Conservation (phyloP, 345 rosid genomes). For the Salix exigua region DNA sequence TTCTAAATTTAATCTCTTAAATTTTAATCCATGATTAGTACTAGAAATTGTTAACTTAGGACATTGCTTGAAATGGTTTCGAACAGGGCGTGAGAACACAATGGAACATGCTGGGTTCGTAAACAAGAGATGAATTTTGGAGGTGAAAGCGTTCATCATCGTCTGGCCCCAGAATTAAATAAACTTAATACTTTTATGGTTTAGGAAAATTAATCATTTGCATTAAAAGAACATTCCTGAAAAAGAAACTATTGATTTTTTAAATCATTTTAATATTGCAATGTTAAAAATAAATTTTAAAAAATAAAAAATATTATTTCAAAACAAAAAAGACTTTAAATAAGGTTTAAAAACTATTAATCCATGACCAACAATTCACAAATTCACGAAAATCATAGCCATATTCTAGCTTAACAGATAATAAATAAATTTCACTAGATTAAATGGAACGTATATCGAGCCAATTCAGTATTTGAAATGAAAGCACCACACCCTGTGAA, state of each 20-base stretch:
- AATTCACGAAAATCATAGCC: neutral
- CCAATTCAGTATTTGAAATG: slow-evolving; percentile 2
- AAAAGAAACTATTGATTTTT: too few relatives aligned
- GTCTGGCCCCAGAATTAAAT: neutral
- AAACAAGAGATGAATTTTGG: neutral
- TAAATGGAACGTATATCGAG: neutral
- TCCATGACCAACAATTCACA: neutral
- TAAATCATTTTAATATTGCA: too few relatives aligned
- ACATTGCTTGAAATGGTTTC: neutral
- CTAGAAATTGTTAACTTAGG: neutral
- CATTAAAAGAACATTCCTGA: too few relatives aligned
- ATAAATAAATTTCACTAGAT: neutral
- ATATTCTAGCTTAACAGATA: neutral
- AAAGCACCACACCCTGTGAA: neutral
- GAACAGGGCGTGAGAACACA: neutral
- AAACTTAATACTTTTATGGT: neutral
- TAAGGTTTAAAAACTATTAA: too few relatives aligned
- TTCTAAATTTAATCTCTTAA: too few relatives aligned
- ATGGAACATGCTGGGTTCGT: neutral
- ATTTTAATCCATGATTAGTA: too few relatives aligned
- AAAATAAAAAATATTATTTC: too few relatives aligned
- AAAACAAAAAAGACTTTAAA: too few relatives aligned
- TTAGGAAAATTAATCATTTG: neutral
- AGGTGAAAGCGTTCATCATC: neutral
- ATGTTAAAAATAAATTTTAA: too few relatives aligned